Percentiles rank a stretch among this genome's conserved stretches.
Evolutionary conservation across 352 stramenopile species (phyloP).

Genomic region (Thalassiosira mediterranea): DNA sequence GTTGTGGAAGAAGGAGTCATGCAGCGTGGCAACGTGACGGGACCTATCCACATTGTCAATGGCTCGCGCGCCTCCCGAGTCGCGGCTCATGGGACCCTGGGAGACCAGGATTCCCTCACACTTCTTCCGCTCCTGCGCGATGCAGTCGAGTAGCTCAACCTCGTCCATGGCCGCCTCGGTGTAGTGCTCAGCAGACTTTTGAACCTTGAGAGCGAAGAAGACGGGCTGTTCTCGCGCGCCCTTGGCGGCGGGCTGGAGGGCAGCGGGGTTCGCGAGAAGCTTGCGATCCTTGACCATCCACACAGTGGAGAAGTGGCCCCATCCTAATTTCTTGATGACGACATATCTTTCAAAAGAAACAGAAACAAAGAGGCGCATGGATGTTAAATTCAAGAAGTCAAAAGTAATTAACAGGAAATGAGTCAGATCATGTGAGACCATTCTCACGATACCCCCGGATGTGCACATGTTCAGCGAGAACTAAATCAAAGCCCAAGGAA

Average conservation of each 20-base stretch:
- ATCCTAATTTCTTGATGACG: constrained; percentile 98
- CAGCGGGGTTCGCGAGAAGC: constrained; percentile 30
- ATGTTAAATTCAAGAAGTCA: too few relatives aligned
- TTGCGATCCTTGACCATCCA: constrained; percentile 96
- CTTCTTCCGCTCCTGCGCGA: constrained; percentile 82
- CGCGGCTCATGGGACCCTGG: constrained; percentile 40
- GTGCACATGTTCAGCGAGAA: too few relatives aligned
- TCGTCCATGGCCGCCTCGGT: constrained; percentile 98
- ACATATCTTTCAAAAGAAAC: constrained; percentile 87
- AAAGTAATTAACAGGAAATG: too few relatives aligned
- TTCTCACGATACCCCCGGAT: too few relatives aligned
- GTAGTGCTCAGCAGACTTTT: constrained; percentile 98
- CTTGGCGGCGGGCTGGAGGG: constrained; percentile 13
- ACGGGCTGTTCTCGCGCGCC: constrained; percentile 37
- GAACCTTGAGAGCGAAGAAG: constrained; percentile 94
- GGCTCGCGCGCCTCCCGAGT: constrained; percentile 44
- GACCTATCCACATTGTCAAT: constrained; percentile 72
- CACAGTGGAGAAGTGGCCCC: constrained; percentile 99
- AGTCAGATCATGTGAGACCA: too few relatives aligned
- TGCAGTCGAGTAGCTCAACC: constrained; percentile 95
- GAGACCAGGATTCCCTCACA: constrained; percentile 46
- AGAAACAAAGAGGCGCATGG: not conserved
- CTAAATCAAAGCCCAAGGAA: too few relatives aligned
- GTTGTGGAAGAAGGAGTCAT: constrained; percentile 96
- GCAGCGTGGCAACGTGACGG: constrained; percentile 83